Conservation (phyloP, 169 alveolate genomes). For the Cryptosporidium andersoni region DNA sequence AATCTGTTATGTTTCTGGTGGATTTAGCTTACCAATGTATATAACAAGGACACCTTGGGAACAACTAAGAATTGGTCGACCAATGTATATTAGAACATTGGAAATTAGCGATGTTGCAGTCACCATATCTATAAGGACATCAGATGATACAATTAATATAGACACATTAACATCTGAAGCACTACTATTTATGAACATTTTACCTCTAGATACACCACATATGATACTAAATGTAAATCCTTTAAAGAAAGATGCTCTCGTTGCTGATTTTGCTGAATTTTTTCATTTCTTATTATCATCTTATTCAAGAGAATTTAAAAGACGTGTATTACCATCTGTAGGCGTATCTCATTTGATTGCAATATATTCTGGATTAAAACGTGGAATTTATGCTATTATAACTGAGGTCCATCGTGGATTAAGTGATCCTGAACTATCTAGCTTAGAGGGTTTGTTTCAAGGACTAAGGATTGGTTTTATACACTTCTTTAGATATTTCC, state of each 20-base stretch:
- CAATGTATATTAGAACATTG: conserved; percentile 81
- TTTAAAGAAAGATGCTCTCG: conserved; percentile 79
- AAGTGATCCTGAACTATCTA: conserved; percentile 75
- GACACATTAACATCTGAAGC: conserved; percentile 77
- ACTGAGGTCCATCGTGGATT: conserved; percentile 82
- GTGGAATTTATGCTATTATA: conserved; percentile 81
- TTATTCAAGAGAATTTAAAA: conserved; percentile 85
- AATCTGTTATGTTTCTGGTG: conserved; percentile 66
- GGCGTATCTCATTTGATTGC: conserved; percentile 89
- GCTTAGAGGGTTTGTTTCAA: conserved; percentile 84
- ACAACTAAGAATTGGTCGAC: conserved; percentile 77
- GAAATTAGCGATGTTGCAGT: conserved; percentile 83
- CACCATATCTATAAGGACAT: conserved; percentile 86
- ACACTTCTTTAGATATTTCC: conserved; percentile 81
- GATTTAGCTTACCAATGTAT: conserved; percentile 61
- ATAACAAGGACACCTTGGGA: conserved; percentile 72
- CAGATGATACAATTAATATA: conserved; percentile 81
- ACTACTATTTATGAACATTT: conserved; percentile 85
- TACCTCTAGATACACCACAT: conserved; percentile 92
- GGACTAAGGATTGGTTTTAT: conserved; percentile 88
- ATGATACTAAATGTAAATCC: conserved; percentile 85
- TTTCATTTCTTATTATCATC: conserved; percentile 81
- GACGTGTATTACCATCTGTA: conserved; percentile 89
- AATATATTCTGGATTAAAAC: conserved; percentile 81
- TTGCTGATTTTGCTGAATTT: conserved; percentile 84